phyloP scores from a whole-genome alignment of 176 grass and related monocot species.

The Aechmea fasciata region DNA sequence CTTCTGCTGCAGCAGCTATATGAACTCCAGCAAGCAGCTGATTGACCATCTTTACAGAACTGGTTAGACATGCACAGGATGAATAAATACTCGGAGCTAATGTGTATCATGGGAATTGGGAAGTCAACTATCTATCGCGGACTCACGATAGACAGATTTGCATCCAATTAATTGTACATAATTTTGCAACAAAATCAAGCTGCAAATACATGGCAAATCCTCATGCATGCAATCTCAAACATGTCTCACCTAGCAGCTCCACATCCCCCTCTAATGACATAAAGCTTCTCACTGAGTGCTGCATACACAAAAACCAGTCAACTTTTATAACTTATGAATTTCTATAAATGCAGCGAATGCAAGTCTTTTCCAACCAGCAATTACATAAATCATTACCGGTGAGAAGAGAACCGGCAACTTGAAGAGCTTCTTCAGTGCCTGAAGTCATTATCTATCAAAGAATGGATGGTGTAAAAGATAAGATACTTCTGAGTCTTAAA shows the following conservation, averaged over 20 bases:
- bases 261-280: slow-evolving; percentile 95
- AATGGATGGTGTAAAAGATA: neutral
- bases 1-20: slow-evolving; percentile 89
- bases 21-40: slow-evolving; percentile 97
- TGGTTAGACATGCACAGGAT: slow-evolving; percentile 34
- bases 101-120: slow-evolving; percentile 8
- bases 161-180: neutral
- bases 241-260: slow-evolving; percentile 77
- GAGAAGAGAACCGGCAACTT: slow-evolving; percentile 50
- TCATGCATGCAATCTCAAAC: slow-evolving; percentile 5
- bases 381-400: slow-evolving; percentile 42
- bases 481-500: no score
- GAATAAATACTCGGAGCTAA: neutral
- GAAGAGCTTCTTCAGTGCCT: slow-evolving; percentile 71
- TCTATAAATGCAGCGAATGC: neutral
- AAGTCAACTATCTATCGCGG: neutral
- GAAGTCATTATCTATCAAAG: slow-evolving; percentile 76
- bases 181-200: slow-evolving; percentile 6
- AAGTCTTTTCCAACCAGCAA: neutral
- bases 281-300: slow-evolving; percentile 92
- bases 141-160: no score
- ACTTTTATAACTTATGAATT: slow-evolving; percentile 2
- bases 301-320: slow-evolving; percentile 22
- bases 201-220: slow-evolving; percentile 8
- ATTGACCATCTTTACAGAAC: slow-evolving; percentile 99